A percentile compares a stretch with the other conserved stretches of the same genome.
Evolutionary conservation across 495 filamentous ascomycete species (phyloP).

Genomic region (Xylaria longipes): DNA sequence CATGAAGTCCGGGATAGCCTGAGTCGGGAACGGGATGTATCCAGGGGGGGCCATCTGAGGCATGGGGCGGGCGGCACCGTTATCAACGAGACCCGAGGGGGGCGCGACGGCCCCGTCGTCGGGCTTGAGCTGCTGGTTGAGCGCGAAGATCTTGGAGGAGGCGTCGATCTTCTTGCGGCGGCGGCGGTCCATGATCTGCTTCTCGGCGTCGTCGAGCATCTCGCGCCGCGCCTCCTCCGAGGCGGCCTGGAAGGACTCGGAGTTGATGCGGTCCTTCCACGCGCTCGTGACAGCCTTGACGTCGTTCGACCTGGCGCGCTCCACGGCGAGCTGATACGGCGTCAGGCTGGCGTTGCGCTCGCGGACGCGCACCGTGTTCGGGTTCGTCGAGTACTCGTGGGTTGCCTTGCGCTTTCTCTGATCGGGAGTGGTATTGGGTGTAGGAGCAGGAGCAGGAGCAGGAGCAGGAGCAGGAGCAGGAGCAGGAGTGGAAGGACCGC

Average conservation of each 20-base stretch:
- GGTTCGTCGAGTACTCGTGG: conserved; percentile 11
- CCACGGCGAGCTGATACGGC: conserved; percentile 4
- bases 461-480: background rate
- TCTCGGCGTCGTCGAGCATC: conserved; percentile 3
- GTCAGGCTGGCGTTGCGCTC: background rate
- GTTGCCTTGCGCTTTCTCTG: conserved; percentile 2
- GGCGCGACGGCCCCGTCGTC: background rate
- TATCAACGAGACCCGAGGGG: background rate
- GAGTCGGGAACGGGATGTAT: background rate
- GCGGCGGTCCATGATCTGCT: conserved; percentile 8
- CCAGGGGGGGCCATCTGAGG: background rate
- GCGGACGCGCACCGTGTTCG: conserved; percentile 16
- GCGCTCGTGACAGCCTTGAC: background rate
- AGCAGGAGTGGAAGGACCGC: background rate
- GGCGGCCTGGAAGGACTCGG: conserved; percentile 8
- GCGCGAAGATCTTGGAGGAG: background rate
- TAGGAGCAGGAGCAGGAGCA: background rate
- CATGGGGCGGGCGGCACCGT: background rate
- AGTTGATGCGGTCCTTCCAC: conserved; percentile 12
- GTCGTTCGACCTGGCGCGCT: conserved; percentile 17
- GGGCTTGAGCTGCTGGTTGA: background rate
- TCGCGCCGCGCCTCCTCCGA: background rate
- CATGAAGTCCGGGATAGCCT: conserved; percentile 1
- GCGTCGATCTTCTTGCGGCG: conserved; percentile 18
- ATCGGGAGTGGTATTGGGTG: background rate